phyloP scores from a whole-genome alignment of 371 early-diverging fungal genomes.

The Actinomucor elegans region DNA sequence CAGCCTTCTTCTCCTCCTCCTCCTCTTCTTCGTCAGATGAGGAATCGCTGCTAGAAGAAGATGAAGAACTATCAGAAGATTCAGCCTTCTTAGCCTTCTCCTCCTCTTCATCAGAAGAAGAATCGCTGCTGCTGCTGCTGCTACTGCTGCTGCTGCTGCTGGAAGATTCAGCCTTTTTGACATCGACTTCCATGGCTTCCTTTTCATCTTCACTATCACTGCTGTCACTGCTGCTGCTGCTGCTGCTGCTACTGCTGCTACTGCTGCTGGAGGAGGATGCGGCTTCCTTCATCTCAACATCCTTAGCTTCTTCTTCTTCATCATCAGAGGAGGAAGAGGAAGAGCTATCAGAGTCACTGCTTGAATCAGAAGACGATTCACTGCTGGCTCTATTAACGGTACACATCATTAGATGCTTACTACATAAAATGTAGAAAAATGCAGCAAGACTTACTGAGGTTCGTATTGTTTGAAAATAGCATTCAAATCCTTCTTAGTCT shows the following conservation, averaged over 20 bases:
- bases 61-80: slow-evolving; percentile 8
- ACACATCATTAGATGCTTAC: too few species aligned
- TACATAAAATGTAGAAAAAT: too few species aligned
- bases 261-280: not conserved
- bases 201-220: slow-evolving; percentile 17
- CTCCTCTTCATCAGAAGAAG: slow-evolving; percentile 19
- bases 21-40: slow-evolving; percentile 19
- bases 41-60: slow-evolving; percentile 21
- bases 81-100: not conserved
- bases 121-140: slow-evolving; percentile 6
- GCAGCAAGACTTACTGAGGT: not conserved
- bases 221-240: slow-evolving; percentile 14
- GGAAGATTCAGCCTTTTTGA: slow-evolving; percentile 12
- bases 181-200: slow-evolving; percentile 8
- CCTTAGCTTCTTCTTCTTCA: slow-evolving; percentile 12
- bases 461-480: slow-evolving; percentile 13
- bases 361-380: slow-evolving; percentile 1
- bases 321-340: slow-evolving; percentile 15
- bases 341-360: slow-evolving; percentile 9
- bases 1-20: slow-evolving; percentile 17
- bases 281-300: not conserved
- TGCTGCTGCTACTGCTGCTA: slow-evolving; percentile 1
- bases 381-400: too few species aligned
- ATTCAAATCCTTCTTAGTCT: slow-evolving; percentile 12
- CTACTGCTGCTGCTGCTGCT: slow-evolving; percentile 2